A percentile compares a stretch with the other conserved stretches of the same genome.
These are phyloP conservation scores for Cornus florida DNA, from an alignment of 148 eudicot species.

Conservation along the genomic window DNA sequence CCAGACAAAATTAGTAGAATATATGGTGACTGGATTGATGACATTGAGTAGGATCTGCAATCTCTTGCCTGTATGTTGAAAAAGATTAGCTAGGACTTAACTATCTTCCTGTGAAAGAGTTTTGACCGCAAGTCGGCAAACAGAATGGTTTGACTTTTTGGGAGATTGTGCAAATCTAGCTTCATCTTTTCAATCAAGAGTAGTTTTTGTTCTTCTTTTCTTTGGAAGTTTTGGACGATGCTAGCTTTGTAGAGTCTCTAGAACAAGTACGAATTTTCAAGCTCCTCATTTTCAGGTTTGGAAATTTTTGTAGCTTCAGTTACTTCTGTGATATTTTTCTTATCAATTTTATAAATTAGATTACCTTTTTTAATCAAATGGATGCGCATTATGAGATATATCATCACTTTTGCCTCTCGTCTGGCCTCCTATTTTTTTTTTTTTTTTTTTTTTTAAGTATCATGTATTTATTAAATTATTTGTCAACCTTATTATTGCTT, in stretches of 20 bases:
- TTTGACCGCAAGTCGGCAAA: background rate
- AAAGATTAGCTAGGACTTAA: background rate
- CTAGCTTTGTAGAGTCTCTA: constrained; percentile 1
- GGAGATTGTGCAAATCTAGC: background rate
- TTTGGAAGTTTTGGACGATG: background rate
- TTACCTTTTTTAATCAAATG: background rate
- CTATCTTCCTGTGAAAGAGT: background rate
- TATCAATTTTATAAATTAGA: background rate
- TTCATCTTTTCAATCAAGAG: too few relatives aligned
- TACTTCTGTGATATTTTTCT: background rate
- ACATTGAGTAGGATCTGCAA: constrained; percentile 33
- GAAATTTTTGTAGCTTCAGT: background rate
- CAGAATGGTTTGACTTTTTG: background rate
- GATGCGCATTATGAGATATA: background rate
- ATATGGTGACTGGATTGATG: constrained; percentile 96
- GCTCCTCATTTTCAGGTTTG: background rate
- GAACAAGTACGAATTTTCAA: background rate
- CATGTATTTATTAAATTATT: too few relatives aligned
- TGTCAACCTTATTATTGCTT: too few relatives aligned
- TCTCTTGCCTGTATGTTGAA: background rate
- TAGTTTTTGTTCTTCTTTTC: background rate
- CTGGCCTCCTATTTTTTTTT: too few relatives aligned
- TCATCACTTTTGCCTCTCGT: background rate
- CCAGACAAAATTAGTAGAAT: constrained; percentile 90
- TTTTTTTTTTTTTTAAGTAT: too few relatives aligned